A percentile compares a stretch with the other conserved stretches of the same genome.
Conservation (phyloP, 2,329 filamentous ascomycete genomes). For the Clonostachys byssicola region DNA sequence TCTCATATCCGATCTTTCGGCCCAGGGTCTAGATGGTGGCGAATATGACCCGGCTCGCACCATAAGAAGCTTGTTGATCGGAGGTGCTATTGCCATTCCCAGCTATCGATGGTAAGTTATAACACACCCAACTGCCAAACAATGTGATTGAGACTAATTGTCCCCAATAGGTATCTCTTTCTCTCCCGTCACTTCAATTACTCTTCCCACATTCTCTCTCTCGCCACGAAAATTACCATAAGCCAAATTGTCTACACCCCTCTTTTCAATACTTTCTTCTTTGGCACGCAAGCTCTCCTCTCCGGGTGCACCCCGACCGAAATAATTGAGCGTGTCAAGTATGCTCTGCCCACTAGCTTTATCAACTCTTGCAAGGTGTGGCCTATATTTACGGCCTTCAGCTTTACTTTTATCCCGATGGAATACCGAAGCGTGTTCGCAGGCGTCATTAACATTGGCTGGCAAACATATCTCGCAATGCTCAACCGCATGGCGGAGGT, state of each 20-base stretch:
- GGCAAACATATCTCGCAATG: slow-evolving; percentile 87
- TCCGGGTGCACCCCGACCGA: slow-evolving; percentile 62
- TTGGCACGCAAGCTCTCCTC: slow-evolving; percentile 72
- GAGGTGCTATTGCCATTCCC: slow-evolving; percentile 71
- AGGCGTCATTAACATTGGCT: slow-evolving; percentile 76
- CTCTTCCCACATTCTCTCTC: slow-evolving; percentile 63
- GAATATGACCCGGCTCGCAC: slow-evolving; percentile 52
- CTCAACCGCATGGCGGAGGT: slow-evolving; percentile 70
- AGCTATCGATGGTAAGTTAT: slow-evolving; percentile 70
- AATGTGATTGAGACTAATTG: not conserved
- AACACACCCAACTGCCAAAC: no score
- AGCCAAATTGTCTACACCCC: slow-evolving; percentile 82
- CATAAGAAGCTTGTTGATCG: slow-evolving; percentile 68
- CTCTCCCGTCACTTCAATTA: slow-evolving; percentile 83
- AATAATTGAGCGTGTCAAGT: slow-evolving; percentile 64
- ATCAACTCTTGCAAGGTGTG: slow-evolving; percentile 82
- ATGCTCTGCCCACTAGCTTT: slow-evolving; percentile 73
- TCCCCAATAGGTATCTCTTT: slow-evolving; percentile 67
- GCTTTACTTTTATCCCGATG: slow-evolving; percentile 74
- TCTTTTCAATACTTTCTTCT: slow-evolving; percentile 79
- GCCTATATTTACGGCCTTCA: slow-evolving; percentile 86
- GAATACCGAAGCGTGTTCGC: slow-evolving; percentile 80
- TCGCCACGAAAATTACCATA: slow-evolving; percentile 72
- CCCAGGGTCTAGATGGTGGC: slow-evolving; percentile 60
- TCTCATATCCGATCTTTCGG: slow-evolving; percentile 70